Conservation (phyloP, 78 protist genomes). For the Planoprotostelium fungivorum region DNA sequence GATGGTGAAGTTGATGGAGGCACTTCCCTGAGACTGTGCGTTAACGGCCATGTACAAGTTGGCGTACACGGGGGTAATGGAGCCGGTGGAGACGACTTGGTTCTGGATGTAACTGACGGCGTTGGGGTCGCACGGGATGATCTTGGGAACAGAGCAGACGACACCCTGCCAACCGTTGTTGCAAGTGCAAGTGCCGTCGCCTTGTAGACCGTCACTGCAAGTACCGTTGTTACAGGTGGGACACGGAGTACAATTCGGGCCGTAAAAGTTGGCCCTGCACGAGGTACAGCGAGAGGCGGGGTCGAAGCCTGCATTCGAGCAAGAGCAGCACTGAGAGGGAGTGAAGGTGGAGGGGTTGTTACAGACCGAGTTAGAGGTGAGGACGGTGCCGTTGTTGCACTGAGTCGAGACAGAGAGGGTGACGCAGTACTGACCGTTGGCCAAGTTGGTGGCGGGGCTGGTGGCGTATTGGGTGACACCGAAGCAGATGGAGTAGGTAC, state of each 20-base stretch:
- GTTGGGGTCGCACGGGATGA: neutral
- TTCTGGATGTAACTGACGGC: neutral
- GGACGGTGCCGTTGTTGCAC: neutral
- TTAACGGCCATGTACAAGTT: neutral
- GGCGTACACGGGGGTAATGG: neutral
- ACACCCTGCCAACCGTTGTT: slow-evolving; percentile 25
- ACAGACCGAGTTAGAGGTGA: neutral
- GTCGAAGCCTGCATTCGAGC: slow-evolving; percentile 13
- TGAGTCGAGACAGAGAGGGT: neutral
- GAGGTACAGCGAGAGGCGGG: slow-evolving; percentile 14
- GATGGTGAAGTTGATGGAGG: neutral
- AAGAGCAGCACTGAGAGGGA: neutral
- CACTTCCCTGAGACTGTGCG: neutral
- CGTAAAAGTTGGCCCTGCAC: slow-evolving; percentile 12
- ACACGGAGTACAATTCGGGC: slow-evolving; percentile 10
- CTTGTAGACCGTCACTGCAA: slow-evolving; percentile 11
- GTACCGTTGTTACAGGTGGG: slow-evolving; percentile 28
- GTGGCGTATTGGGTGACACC: neutral
- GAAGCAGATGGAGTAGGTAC: neutral
- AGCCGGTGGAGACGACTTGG: neutral
- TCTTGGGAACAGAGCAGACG: neutral
- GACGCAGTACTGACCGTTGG: neutral
- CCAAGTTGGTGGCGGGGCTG: neutral
- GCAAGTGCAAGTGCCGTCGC: slow-evolving; percentile 36
- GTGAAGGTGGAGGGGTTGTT: neutral